Conservation (phyloP, 2,329 filamentous ascomycete genomes). For the Ceratocystis alfenasii region DNA sequence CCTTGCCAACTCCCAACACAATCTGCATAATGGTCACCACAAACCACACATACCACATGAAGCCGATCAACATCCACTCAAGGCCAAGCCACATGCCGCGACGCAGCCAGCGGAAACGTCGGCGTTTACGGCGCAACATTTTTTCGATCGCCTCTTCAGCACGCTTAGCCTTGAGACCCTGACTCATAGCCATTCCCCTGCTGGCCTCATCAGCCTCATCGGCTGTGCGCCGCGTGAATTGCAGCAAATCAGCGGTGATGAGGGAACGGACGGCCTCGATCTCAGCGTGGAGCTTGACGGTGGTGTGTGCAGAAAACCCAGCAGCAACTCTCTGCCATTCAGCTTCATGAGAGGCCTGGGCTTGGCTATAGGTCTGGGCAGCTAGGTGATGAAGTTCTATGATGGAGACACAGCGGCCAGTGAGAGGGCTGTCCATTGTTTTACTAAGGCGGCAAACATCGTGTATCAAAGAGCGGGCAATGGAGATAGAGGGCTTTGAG, state of each 20-base stretch:
- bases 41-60: conserved; percentile 94
- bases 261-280: conserved; percentile 38
- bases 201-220: conserved; percentile 72
- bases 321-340: conserved; percentile 50
- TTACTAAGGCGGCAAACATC: conserved; percentile 36
- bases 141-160: conserved; percentile 69
- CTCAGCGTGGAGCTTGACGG: conserved; percentile 39
- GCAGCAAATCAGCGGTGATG: conserved; percentile 42
- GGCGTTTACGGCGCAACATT: conserved; percentile 56
- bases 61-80: conserved; percentile 76
- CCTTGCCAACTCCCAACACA: conserved; percentile 50
- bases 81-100: conserved; percentile 67
- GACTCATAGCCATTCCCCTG: conserved; percentile 61
- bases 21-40: conserved; percentile 66
- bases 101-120: conserved; percentile 60
- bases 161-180: conserved; percentile 68
- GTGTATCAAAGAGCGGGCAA: conserved; percentile 30
- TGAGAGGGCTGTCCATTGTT: conserved; percentile 24
- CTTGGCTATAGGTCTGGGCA: conserved; percentile 39
- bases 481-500: not conserved
- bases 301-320: conserved; percentile 45
- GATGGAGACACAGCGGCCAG: conserved; percentile 31
- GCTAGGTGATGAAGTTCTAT: conserved; percentile 41
- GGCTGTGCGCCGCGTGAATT: conserved; percentile 52
- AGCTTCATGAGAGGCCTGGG: conserved; percentile 38